Evolutionary conservation across 1,139 yeast genomes (phyloP), one percentile per base, ranked within the genome.

Genomic region (Blastobotrys serpentis): DNA sequence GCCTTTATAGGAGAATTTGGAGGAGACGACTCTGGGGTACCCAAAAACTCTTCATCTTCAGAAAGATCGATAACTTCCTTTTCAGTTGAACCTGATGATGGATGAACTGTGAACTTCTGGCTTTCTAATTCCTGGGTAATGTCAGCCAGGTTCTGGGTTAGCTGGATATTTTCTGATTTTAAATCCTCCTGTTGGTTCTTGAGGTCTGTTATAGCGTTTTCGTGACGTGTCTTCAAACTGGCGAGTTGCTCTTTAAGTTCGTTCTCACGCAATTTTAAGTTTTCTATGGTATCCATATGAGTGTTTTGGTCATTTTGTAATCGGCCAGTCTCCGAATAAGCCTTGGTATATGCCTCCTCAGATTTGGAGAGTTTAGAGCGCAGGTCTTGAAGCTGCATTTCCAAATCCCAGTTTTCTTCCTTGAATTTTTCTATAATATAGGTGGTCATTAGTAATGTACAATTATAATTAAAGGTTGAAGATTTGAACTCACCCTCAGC

Each of bases 351-450:
- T 4, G 56, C 52, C 6, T 56, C 63, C 13, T 57, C 49, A 10
- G 64, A 56, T 36, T 59, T 57, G 11, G 62, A 42, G 39, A 64
- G 41, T 50, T 79, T 77, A 34, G 79, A 79, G 34, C 74, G 69
- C 46, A 81, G 67, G 41, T 70, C 74, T 46, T 79, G 77, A 14
- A 83, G 64, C 46, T 75, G 74, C 25, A 82, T 67, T 62, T 84
- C 89, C 52, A 87, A 73, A 59, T 85, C 87, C 95, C 96, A 87
- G 60, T 83, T 85, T 50, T 78, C 77, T 58, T 86, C 90, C 61
- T 82, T 82, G 55, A 78, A 70, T 30, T 74, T 73, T 48, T 76
- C 77, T 62, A 30, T 4, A n/a, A n/a, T n/a, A n/a, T n/a, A n/a
- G n/a, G n/a, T n/a, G n/a, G n/a, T n/a, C n/a, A n/a, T n/a, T n/a